A percentile compares a stretch with the other conserved stretches of the same genome.
These are phyloP conservation scores for Auriscalpium vulgare DNA, from an alignment of 768 basidiomycete genomes.

Conservation along the genomic window DNA sequence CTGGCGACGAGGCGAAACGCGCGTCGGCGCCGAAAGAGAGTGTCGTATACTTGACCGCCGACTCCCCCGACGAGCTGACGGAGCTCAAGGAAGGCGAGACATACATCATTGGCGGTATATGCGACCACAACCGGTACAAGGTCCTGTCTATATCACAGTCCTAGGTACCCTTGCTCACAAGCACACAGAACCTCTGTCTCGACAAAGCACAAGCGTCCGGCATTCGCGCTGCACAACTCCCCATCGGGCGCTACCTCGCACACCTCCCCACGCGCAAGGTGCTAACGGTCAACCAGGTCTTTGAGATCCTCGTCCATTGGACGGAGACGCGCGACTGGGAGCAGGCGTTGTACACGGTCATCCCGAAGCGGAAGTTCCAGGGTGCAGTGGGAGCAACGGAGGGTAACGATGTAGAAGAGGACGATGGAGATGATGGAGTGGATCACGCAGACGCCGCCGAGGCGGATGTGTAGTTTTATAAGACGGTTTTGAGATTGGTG, in stretches of 20 bases:
- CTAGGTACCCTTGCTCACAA: not conserved
- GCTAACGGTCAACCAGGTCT: slow-evolving; percentile 91
- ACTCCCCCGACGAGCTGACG: slow-evolving; percentile 79
- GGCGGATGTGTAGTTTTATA: slow-evolving; percentile 24
- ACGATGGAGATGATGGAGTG: not conserved
- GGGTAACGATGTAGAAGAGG: not conserved
- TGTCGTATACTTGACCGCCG: slow-evolving; percentile 91
- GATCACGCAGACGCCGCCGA: not conserved
- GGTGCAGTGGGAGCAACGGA: slow-evolving; percentile 24
- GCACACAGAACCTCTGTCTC: slow-evolving; percentile 71
- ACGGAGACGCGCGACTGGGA: slow-evolving; percentile 84
- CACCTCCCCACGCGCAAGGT: slow-evolving; percentile 88
- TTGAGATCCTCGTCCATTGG: slow-evolving; percentile 89
- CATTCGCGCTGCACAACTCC: slow-evolving; percentile 82
- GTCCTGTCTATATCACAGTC: slow-evolving; percentile 25
- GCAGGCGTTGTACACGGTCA: slow-evolving; percentile 76
- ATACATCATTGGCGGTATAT: slow-evolving; percentile 93
- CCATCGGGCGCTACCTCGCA: slow-evolving; percentile 87
- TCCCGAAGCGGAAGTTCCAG: slow-evolving; percentile 87
- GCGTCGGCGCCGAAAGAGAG: slow-evolving; percentile 25
- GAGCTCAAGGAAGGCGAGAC: slow-evolving; percentile 78
- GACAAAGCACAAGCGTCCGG: slow-evolving; percentile 72
- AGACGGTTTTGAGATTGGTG: slow-evolving; percentile 53
- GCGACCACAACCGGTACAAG: slow-evolving; percentile 96
- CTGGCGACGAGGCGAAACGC: not conserved